These are phyloP conservation scores for Synchytrium microbalum DNA, from an alignment of 371 early-diverging fungal species.

Conservation along the genomic window DNA sequence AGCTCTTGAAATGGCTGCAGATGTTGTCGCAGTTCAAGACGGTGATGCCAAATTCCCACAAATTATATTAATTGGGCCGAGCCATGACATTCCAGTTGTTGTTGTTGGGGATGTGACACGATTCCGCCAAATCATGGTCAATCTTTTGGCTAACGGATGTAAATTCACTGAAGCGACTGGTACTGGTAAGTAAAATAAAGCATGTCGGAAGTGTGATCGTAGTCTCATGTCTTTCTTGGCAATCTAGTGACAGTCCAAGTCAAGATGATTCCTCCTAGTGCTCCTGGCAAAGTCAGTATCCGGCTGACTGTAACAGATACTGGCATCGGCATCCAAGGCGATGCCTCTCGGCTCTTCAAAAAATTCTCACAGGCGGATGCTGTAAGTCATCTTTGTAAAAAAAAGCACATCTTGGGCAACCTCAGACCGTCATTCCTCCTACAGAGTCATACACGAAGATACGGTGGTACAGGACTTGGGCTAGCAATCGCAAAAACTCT, in stretches of 20 bases:
- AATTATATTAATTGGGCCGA: background rate
- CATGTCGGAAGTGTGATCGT: too few relatives aligned
- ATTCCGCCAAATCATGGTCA: conserved; percentile 13
- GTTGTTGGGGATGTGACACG: conserved; percentile 7
- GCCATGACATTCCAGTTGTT: conserved; percentile 1
- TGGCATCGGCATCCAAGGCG: conserved; percentile 58
- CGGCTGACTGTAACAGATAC: conserved; percentile 46
- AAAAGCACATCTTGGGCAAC: too few relatives aligned
- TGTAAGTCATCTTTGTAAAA: too few relatives aligned
- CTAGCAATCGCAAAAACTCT: conserved; percentile 67
- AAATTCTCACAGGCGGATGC: conserved; percentile 46
- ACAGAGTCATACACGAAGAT: conserved; percentile 51
- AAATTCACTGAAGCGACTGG: conserved; percentile 11
- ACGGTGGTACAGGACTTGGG: conserved; percentile 81
- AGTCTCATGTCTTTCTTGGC: too few relatives aligned
- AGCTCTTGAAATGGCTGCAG: conserved; percentile 11
- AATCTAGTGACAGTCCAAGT: conserved; percentile 1
- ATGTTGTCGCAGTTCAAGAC: conserved; percentile 13
- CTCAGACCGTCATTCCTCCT: background rate
- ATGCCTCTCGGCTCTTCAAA: conserved; percentile 43
- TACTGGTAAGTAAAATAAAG: too few relatives aligned
- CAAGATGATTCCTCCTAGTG: background rate
- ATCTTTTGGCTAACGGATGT: conserved; percentile 13
- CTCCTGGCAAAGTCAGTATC: background rate
- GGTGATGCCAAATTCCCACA: conserved; percentile 5